These are phyloP conservation scores for Lolium multiflorum DNA, from an alignment of 176 grass and related monocot species.

Conservation along the genomic window DNA sequence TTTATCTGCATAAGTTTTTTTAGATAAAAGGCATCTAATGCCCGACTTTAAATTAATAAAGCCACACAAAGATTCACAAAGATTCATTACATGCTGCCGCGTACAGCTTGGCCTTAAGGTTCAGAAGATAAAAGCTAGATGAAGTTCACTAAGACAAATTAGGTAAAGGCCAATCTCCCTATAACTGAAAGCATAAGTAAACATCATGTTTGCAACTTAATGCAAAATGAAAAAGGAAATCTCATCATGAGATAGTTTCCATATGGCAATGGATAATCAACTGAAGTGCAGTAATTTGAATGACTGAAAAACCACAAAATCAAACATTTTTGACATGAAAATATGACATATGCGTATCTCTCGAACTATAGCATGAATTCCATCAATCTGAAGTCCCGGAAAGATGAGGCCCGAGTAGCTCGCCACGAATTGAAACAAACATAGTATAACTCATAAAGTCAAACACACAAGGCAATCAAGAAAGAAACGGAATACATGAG, in stretches of 20 bases:
- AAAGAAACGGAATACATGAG: constrained; percentile 18
- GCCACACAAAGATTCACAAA: no score
- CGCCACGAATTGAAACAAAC: constrained; percentile 3
- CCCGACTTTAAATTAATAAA: no score
- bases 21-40: no score
- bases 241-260: not conserved
- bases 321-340: constrained; percentile 1
- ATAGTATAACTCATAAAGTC: constrained; percentile 29
- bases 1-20: constrained; percentile 46
- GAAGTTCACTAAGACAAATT: no score
- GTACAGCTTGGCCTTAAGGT: no score
- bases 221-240: not conserved
- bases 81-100: no score
- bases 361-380: not conserved
- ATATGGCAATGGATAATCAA: constrained; percentile 1
- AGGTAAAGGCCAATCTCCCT: no score
- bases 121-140: no score
- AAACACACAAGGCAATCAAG: not conserved
- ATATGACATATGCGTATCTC: constrained; percentile 13
- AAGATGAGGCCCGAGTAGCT: not conserved
- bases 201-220: constrained; percentile 1
- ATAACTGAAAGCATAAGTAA: no score
- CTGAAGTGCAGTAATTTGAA: not conserved
- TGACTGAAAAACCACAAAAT: constrained; percentile 17
- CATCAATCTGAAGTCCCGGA: not conserved